Conservation (phyloP, 371 early-diverging fungal species). For the Zychaea mexicana region DNA sequence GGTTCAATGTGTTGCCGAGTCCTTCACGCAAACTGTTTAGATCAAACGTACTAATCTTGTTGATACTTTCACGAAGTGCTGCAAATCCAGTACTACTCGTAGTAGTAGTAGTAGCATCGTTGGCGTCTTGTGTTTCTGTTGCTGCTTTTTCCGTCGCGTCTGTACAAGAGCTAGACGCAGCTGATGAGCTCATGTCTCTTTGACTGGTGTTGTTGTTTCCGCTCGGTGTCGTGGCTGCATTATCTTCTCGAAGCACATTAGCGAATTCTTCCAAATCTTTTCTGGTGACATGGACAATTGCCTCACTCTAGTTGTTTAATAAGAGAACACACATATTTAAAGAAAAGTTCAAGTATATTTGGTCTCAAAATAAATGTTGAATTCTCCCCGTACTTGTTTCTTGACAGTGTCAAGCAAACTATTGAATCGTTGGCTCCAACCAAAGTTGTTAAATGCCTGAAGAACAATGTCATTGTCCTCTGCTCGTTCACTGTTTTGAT, state of each 20-base stretch:
- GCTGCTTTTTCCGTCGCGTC: neutral
- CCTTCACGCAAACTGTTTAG: constrained; percentile 11
- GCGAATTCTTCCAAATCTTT: constrained; percentile 48
- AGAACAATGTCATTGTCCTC: constrained; percentile 45
- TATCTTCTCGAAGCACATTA: constrained; percentile 41
- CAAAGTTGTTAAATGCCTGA: constrained; percentile 46
- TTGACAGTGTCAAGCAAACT: constrained; percentile 45
- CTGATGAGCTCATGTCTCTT: constrained; percentile 5
- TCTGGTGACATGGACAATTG: constrained; percentile 47
- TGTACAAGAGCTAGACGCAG: constrained; percentile 14
- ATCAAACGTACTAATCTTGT: constrained; percentile 11
- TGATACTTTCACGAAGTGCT: constrained; percentile 8
- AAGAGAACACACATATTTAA: neutral
- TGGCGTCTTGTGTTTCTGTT: neutral
- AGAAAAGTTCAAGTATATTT: too few relatives aligned
- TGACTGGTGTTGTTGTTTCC: constrained; percentile 10
- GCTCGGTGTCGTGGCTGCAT: neutral
- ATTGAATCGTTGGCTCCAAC: constrained; percentile 41
- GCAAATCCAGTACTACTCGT: constrained; percentile 5
- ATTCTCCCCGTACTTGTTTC: constrained; percentile 31
- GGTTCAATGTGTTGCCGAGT: constrained; percentile 11
- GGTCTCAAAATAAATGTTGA: too few relatives aligned
- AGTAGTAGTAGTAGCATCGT: neutral
- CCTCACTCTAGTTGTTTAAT: constrained; percentile 33
- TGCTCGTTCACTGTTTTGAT: constrained; percentile 8